phyloP scores from a whole-genome alignment of 2,329 filamentous ascomycete species.

The Penicillium sp. region DNA sequence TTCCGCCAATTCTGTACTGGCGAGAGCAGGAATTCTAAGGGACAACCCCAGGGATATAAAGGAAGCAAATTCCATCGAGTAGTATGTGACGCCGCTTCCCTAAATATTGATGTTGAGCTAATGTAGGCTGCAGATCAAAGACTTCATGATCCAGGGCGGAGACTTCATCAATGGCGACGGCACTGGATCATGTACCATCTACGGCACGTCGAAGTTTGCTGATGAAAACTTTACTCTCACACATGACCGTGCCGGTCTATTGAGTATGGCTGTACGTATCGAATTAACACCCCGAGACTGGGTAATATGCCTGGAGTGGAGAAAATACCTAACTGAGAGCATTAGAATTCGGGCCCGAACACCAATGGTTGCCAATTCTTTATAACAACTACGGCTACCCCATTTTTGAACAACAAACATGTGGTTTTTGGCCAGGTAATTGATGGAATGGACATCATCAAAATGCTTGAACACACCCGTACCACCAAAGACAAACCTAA shows the following conservation, averaged over 20 bases:
- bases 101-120: neutral
- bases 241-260: constrained; percentile 74
- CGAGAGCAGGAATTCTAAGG: constrained; percentile 75
- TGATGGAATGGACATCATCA: constrained; percentile 85
- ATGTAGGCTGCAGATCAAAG: constrained; percentile 66
- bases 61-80: constrained; percentile 91
- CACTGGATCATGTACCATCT: constrained; percentile 83
- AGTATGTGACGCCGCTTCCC: constrained; percentile 52
- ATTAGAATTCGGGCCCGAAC: constrained; percentile 81
- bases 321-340: neutral
- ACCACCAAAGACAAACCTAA: constrained; percentile 82
- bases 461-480: constrained; percentile 88
- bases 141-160: constrained; percentile 97
- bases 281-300: neutral
- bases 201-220: constrained; percentile 76
- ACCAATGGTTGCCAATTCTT: constrained; percentile 98
- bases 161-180: constrained; percentile 95
- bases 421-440: constrained; percentile 92
- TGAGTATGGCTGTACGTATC: constrained; percentile 84
- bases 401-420: constrained; percentile 88
- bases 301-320: too few species aligned
- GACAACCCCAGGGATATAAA: constrained; percentile 88
- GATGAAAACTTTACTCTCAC: constrained; percentile 86
- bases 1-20: constrained; percentile 97
- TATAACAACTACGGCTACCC: constrained; percentile 84